A percentile compares a stretch with the other conserved stretches of the same genome.
Conservation (phyloP, 495 filamentous ascomycete genomes). For the Halenospora varia region DNA sequence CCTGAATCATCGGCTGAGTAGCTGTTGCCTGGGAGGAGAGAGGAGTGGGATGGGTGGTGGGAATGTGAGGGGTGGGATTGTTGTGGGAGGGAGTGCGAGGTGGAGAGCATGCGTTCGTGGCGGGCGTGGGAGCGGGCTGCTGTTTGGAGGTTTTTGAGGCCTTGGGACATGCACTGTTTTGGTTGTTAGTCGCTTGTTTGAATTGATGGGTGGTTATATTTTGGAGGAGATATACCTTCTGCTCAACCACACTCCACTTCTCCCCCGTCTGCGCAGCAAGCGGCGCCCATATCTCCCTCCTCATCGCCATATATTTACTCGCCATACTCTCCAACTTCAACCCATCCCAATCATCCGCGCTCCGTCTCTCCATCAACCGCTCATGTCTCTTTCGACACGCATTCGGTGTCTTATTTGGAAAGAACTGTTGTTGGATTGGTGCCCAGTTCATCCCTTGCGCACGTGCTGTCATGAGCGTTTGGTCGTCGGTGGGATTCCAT, state of each 20-base stretch:
- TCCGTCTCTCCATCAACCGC: slow-evolving; percentile 63
- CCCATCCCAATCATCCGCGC: slow-evolving; percentile 64
- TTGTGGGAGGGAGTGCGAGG: neutral
- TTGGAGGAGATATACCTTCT: slow-evolving; percentile 48
- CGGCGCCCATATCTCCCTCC: slow-evolving; percentile 67
- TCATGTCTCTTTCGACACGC: slow-evolving; percentile 78
- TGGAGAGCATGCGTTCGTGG: slow-evolving; percentile 39
- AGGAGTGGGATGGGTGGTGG: neutral
- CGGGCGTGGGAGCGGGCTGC: slow-evolving; percentile 46
- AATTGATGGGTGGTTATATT: neutral
- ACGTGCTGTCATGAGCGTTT: slow-evolving; percentile 55
- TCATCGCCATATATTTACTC: slow-evolving; percentile 62
- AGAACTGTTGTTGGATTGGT: slow-evolving; percentile 63
- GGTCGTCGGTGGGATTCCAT: slow-evolving; percentile 64
- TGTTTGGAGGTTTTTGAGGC: slow-evolving; percentile 53
- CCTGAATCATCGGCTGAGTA: slow-evolving; percentile 13
- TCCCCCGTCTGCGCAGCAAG: slow-evolving; percentile 59
- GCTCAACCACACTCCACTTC: slow-evolving; percentile 67
- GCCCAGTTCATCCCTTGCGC: slow-evolving; percentile 67
- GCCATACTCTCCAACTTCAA: slow-evolving; percentile 61
- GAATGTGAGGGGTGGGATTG: neutral
- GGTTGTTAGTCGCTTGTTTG: neutral
- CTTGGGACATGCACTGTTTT: slow-evolving; percentile 51
- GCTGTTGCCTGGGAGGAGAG: neutral
- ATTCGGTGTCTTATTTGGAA: slow-evolving; percentile 70